Base-by-base conservation (phyloP, 805 yeast genomes). In the Ogataea wickerhamii region DNA sequence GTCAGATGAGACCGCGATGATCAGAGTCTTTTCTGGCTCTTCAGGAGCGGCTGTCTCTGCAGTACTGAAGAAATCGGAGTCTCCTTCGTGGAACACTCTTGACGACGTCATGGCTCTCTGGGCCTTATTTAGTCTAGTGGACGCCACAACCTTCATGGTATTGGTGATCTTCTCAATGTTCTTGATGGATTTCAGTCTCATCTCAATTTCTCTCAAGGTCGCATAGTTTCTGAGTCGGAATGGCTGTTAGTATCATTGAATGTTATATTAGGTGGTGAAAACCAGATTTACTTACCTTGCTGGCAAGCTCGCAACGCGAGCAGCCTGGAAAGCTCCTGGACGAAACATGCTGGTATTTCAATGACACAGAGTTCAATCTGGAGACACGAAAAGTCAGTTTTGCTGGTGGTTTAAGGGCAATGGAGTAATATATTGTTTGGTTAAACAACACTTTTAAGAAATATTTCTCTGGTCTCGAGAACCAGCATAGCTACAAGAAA, bases 141-240 rank as follows among this genome's bases (percentile, higher is more conserved):
- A 91, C 28, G 98, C 98, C 60, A 93, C 98, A 70, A 93, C 83
- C 77, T 89, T 93, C 98, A 93, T 93, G 68, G 98, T 93, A 73
- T 93, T 93, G 72, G 98, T 93, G 73, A 93, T 93, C 76, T 93
- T 93, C 74, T 93, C 97, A 67, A 93, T 91, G 78, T 93, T 93
- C 77, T 91, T 93, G 67, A 93, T 93, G 51, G 97, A 87, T 76
- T 93, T 93, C 64, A 93, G 80, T 76, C 98, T 94, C 68, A 78
- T 84, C 76, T 93, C 98, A 62, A 93, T 94, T 71, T 93, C 98
- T 74, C 97, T 91, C 66, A 93, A 78, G 55, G 98, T 93, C 60
- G 98, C 98, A 75, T 87, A 91, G 75, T 81, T 82, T 83, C 96
- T 86, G 49, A 33, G 32, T 7, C 21, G 8, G 18, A 48, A 45